Evolutionary conservation across 345 rosid genomes (phyloP).

Genomic region (Salix suchowensis): DNA sequence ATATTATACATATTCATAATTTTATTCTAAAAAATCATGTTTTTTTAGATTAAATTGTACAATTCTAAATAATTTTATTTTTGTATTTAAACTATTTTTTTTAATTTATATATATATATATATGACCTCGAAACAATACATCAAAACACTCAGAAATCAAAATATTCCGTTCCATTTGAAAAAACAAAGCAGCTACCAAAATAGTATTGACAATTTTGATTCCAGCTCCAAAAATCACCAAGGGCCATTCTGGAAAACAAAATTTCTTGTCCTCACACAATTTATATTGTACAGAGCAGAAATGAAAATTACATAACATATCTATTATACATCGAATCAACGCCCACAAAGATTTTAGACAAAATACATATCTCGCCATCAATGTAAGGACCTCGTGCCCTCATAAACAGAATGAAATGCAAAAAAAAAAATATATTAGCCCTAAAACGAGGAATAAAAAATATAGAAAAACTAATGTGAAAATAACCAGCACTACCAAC

Average conservation of each 20-base stretch:
- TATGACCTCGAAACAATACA: no score
- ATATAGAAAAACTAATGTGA: constrained; percentile 33
- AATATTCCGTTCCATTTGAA: no score
- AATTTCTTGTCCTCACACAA: constrained; percentile 39
- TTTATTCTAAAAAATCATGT: no score
- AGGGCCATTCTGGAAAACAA: constrained; percentile 8
- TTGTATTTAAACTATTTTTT: no score
- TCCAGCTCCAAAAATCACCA: neutral
- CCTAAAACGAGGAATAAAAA: constrained; percentile 26
- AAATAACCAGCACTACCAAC: constrained; percentile 39
- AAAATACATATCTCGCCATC: constrained; percentile 28
- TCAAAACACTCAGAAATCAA: no score
- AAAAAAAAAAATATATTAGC: constrained; percentile 9
- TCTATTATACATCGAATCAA: constrained; percentile 49
- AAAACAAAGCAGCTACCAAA: no score
- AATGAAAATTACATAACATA: constrained; percentile 36
- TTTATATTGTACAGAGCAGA: constrained; percentile 32
- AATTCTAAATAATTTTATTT: no score
- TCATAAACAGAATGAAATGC: neutral
- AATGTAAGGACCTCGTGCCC: constrained; percentile 22
- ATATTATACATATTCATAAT: no score
- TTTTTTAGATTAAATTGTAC: no score
- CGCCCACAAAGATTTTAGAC: constrained; percentile 25
- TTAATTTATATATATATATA: no score
- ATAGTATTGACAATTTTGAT: no score